Percentiles rank a stretch among this genome's conserved stretches.
phyloP scores from a whole-genome alignment of 2,329 filamentous ascomycete genomes.

The Ceratocystis lukuohia region DNA sequence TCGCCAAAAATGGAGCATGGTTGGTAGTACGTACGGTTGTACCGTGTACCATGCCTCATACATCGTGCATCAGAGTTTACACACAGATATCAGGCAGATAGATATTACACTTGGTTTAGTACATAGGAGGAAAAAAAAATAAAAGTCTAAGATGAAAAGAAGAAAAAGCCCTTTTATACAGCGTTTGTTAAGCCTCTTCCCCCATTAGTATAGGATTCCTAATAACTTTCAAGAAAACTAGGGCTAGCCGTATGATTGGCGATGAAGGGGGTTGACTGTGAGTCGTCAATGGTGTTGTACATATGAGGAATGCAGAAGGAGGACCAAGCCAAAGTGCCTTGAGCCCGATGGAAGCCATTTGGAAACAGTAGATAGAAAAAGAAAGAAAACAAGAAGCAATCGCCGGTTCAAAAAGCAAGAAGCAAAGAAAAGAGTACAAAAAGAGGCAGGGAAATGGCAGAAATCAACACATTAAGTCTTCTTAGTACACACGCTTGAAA shows the following conservation, averaged over 20 bases:
- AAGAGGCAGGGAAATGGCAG: constrained; percentile 9
- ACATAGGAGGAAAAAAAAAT: constrained; percentile 11
- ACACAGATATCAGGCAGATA: neutral
- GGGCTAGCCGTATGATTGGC: neutral
- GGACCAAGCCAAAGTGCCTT: constrained; percentile 2
- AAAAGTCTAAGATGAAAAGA: constrained; percentile 13
- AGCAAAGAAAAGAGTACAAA: constrained; percentile 11
- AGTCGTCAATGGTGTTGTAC: constrained; percentile 3
- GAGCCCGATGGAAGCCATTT: constrained; percentile 3
- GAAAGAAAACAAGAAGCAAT: constrained; percentile 3
- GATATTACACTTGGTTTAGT: constrained; percentile 6
- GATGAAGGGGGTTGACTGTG: neutral
- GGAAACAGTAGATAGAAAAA: neutral
- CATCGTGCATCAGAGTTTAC: too few species aligned
- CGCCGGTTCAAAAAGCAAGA: constrained; percentile 13
- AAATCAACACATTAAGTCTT: constrained; percentile 2
- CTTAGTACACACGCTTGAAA: constrained; percentile 86
- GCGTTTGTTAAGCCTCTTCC: constrained; percentile 12
- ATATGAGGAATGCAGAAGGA: constrained; percentile 1
- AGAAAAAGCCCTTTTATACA: constrained; percentile 16
- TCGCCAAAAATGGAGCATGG: neutral
- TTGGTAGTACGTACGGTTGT: too few species aligned
- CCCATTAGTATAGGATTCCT: neutral
- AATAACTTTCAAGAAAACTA: neutral
- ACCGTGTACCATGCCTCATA: too few species aligned